Evolutionary conservation across 768 basidiomycete genomes (phyloP).

Genomic region (Pulveroboletus ravenelii): DNA sequence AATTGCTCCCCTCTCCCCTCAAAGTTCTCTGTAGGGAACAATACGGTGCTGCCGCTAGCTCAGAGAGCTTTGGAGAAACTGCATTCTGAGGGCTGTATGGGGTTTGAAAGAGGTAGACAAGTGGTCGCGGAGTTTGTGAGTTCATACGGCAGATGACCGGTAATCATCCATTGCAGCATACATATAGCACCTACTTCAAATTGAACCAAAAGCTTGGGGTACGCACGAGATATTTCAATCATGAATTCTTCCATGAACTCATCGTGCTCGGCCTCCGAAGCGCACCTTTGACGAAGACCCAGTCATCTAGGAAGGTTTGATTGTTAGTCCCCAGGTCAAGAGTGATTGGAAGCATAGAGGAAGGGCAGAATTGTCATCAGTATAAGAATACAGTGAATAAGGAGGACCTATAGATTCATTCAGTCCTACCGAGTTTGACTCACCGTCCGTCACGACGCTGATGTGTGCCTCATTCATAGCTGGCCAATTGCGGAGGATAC

Average conservation of each 20-base stretch:
- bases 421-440: conserved; percentile 15
- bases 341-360: conserved; percentile 76
- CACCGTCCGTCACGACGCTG: conserved; percentile 88
- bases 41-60: conserved; percentile 66
- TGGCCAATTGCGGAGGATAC: conserved; percentile 70
- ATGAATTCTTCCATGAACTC: conserved; percentile 95
- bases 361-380: conserved; percentile 47
- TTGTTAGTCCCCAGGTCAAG: conserved; percentile 91
- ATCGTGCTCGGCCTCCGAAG: conserved; percentile 58
- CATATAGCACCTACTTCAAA: conserved; percentile 53
- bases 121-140: conserved; percentile 72
- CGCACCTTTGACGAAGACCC: conserved; percentile 70
- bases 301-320: conserved; percentile 73
- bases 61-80: conserved; percentile 71
- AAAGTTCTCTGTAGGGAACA: conserved; percentile 66
- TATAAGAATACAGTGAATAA: not conserved
- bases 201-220: conserved; percentile 81
- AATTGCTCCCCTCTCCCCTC: conserved; percentile 77
- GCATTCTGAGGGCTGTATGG: conserved; percentile 75
- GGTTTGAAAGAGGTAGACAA: conserved; percentile 94
- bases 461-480: conserved; percentile 75
- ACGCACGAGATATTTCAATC: conserved; percentile 66
- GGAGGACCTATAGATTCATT: conserved; percentile 48
- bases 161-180: not conserved
- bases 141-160: conserved; percentile 73